phyloP scores from a whole-genome alignment of 139 green algal genomes.

The Ostreobium quekettii region DNA sequence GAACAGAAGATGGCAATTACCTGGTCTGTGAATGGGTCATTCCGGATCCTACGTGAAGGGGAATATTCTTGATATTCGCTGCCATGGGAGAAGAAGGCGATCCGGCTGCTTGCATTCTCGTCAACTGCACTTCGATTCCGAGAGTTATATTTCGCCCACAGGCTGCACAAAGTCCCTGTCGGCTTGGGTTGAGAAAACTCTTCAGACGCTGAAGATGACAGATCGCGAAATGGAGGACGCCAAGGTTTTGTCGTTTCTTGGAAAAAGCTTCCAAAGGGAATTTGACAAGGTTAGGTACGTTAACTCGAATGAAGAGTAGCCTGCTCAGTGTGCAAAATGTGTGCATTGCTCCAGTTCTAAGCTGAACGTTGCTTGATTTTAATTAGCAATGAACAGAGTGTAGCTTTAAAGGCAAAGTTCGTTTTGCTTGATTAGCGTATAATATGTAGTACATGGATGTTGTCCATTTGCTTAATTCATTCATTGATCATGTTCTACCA shows the following conservation, averaged over 20 bases:
- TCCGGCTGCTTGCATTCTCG: no score
- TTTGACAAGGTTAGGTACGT: slow-evolving; percentile 13
- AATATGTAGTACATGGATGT: background rate
- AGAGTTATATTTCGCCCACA: background rate
- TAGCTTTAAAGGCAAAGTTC: background rate
- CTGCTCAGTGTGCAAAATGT: no score
- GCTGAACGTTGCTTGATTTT: no score
- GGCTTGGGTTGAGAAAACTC: slow-evolving; percentile 7
- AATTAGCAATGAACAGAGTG: background rate
- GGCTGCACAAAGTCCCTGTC: background rate
- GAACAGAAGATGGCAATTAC: background rate
- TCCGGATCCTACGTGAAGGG: background rate
- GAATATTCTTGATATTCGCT: background rate
- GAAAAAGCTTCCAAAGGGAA: slow-evolving; percentile 16
- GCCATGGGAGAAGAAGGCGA: no score
- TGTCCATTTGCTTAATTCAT: background rate
- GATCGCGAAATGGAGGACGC: slow-evolving; percentile 9
- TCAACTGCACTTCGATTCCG: background rate
- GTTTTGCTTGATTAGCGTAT: background rate
- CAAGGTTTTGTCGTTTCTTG: slow-evolving; percentile 12
- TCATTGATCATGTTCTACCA: background rate
- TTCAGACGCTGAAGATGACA: slow-evolving; percentile 15
- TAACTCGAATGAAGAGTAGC: background rate
- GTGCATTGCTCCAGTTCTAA: no score
- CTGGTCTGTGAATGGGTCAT: background rate